Evolutionary conservation across 192 early-diverging fungal genomes (phyloP).

Genomic region (Oehlia diaphana): DNA sequence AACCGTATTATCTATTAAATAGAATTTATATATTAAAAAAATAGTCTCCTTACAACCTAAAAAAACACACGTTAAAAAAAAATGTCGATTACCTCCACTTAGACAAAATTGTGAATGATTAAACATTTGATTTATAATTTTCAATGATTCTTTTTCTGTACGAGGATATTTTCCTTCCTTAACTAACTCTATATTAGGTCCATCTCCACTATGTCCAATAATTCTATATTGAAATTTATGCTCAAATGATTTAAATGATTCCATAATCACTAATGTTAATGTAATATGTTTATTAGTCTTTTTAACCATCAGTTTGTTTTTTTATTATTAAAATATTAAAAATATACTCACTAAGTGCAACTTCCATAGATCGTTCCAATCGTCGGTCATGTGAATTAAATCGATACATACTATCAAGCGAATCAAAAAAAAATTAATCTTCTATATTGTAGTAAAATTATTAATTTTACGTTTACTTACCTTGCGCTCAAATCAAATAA

Average conservation of each 20-base stretch:
- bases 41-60: neutral
- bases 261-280: conserved; percentile 60
- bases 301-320: neutral
- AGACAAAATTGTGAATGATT: conserved; percentile 81
- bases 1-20: conserved; percentile 66
- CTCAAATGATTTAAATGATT: conserved; percentile 71
- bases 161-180: conserved; percentile 68
- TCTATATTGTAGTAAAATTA: neutral
- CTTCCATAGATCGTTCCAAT: conserved; percentile 62
- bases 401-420: conserved; percentile 53
- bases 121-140: conserved; percentile 69
- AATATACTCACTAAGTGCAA: conserved; percentile 49
- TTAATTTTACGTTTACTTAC: conserved; percentile 33
- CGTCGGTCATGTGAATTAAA: conserved; percentile 65
- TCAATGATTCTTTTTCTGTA: conserved; percentile 74
- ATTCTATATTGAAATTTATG: conserved; percentile 80
- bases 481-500: conserved; percentile 78
- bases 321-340: neutral
- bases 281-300: neutral
- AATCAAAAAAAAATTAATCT: neutral
- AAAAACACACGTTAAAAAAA: neutral
- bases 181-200: conserved; percentile 72
- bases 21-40: neutral
- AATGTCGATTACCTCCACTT: conserved; percentile 49
- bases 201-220: conserved; percentile 76